phyloP scores from a whole-genome alignment of 306 rosid species.

The Rosa chinensis region DNA sequence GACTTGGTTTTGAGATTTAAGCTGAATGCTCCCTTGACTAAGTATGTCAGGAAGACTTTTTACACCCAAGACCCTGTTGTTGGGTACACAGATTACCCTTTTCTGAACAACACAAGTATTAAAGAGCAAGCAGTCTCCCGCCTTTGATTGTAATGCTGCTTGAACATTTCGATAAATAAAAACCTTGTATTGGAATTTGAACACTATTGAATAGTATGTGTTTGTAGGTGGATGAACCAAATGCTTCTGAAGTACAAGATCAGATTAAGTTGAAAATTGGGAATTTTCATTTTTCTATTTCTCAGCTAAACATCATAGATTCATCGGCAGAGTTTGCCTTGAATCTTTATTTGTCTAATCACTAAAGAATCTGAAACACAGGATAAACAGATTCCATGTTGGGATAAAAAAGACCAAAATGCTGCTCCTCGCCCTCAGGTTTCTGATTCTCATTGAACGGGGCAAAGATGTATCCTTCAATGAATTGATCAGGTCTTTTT shows the following conservation, averaged over 20 bases:
- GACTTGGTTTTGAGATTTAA: constrained; percentile 65
- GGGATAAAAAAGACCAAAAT: constrained; percentile 36
- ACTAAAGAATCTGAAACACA: constrained; percentile 5
- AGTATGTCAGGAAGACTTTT: constrained; percentile 73
- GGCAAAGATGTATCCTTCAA: constrained; percentile 39
- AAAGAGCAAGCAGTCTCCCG: constrained; percentile 33
- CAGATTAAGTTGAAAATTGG: neutral
- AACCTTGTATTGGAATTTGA: neutral
- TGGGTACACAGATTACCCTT: constrained; percentile 87
- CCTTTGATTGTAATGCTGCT: constrained; percentile 41
- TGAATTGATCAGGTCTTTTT: constrained; percentile 15
- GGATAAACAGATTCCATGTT: constrained; percentile 35
- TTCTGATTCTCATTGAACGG: constrained; percentile 40
- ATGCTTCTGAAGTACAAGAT: neutral
- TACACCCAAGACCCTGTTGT: constrained; percentile 82
- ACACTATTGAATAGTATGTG: neutral
- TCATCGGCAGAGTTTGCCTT: neutral
- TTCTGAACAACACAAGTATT: constrained; percentile 34
- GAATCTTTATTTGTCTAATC: neutral
- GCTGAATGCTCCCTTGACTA: constrained; percentile 62
- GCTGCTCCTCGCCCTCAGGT: constrained; percentile 25
- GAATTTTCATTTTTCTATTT: neutral
- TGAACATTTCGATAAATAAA: neutral
- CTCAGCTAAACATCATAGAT: neutral
- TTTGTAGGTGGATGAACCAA: neutral